These are phyloP conservation scores for Lippia alba DNA, from an alignment of 305 asterid genomes.

Conservation along the genomic window DNA sequence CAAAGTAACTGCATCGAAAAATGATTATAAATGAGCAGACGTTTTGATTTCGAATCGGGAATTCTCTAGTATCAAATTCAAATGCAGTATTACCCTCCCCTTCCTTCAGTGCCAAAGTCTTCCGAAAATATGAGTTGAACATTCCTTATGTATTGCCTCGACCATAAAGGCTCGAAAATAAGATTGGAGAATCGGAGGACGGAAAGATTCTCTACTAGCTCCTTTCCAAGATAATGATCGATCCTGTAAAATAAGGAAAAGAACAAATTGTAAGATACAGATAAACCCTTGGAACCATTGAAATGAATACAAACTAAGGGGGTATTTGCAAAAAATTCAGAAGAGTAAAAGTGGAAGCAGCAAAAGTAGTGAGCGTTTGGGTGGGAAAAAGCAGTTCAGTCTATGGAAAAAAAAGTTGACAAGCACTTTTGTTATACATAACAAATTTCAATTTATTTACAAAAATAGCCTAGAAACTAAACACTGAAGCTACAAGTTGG, in stretches of 20 bases:
- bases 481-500: too few species aligned
- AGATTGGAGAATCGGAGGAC: slow-evolving; percentile 95
- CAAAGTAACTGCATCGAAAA: slow-evolving; percentile 72
- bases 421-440: too few species aligned
- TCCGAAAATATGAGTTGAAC: slow-evolving; percentile 96
- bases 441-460: too few species aligned
- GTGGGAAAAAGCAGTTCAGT: too few species aligned
- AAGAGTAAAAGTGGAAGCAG: too few species aligned
- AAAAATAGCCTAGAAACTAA: too few species aligned
- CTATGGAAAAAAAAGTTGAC: too few species aligned
- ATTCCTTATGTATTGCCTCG: slow-evolving; percentile 90
- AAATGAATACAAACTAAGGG: neutral
- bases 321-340: too few species aligned
- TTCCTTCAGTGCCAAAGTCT: slow-evolving; percentile 98
- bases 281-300: neutral
- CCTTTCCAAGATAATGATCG: slow-evolving; percentile 98
- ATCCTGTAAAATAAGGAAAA: slow-evolving; percentile 57
- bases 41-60: neutral
- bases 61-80: slow-evolving; percentile 22
- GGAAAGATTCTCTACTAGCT: slow-evolving; percentile 95
- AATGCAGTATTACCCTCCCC: slow-evolving; percentile 83
- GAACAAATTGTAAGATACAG: neutral
- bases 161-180: slow-evolving; percentile 95
- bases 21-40: slow-evolving; percentile 19
- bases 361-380: too few species aligned